A percentile compares a stretch with the other conserved stretches of the same genome.
phyloP scores from a whole-genome alignment of 164 flowering plant species.

The Vitis cinerea region DNA sequence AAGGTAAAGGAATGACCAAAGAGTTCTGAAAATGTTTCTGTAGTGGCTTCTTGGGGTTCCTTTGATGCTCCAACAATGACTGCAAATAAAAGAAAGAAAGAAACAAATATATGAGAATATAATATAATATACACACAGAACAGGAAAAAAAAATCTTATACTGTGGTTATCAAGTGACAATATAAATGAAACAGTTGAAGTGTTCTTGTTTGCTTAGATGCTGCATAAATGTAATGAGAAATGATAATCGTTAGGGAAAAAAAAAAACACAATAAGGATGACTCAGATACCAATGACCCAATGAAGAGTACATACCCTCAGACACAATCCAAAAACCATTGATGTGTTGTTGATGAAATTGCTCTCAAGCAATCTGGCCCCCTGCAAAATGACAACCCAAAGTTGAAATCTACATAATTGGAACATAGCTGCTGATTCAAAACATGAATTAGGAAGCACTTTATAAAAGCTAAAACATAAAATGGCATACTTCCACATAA shows the following conservation, averaged over 20 bases:
- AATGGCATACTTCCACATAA: too few species aligned
- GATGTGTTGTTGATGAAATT: constrained; percentile 95
- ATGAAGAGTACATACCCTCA: constrained; percentile 55
- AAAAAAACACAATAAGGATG: background rate
- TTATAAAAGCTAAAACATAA: background rate
- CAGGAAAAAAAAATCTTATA: background rate
- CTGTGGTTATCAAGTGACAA: constrained; percentile 1
- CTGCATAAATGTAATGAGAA: background rate
- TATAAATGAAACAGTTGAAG: background rate
- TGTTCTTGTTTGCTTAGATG: background rate
- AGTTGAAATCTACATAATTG: background rate
- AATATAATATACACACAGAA: background rate
- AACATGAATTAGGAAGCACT: background rate
- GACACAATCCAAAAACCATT: constrained; percentile 86
- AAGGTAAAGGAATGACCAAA: constrained; percentile 43
- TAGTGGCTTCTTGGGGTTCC: constrained; percentile 71
- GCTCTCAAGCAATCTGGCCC: constrained; percentile 74
- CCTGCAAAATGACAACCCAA: constrained; percentile 45
- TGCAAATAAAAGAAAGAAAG: constrained; percentile 19
- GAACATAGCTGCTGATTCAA: background rate
- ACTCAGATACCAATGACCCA: background rate
- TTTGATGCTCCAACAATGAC: constrained; percentile 92
- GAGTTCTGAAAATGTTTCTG: constrained; percentile 87
- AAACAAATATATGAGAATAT: background rate
- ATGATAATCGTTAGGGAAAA: background rate